Conservation (phyloP, 768 basidiomycete species). For the Botryobasidium botryosum region DNA sequence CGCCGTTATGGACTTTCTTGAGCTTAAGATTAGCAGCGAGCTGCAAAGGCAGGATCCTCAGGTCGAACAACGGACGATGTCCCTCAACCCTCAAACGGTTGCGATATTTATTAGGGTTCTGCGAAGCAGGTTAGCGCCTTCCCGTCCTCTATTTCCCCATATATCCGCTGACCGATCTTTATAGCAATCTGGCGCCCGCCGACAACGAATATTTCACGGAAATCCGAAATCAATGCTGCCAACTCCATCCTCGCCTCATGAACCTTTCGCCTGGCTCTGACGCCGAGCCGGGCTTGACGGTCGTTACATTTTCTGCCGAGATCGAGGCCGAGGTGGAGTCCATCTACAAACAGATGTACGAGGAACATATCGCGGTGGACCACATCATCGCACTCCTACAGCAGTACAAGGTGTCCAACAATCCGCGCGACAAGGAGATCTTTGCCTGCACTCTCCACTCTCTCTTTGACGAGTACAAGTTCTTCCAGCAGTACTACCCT, state of each 20-base stretch:
- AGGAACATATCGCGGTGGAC: slow-evolving; percentile 85
- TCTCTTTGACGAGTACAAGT: slow-evolving; percentile 99
- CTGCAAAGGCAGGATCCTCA: slow-evolving; percentile 60
- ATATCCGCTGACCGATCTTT: neutral
- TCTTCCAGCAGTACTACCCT: slow-evolving; percentile 94
- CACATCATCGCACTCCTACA: slow-evolving; percentile 83
- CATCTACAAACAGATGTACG: slow-evolving; percentile 98
- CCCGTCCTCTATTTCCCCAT: neutral
- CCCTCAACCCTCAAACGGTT: slow-evolving; percentile 73
- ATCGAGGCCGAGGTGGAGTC: slow-evolving; percentile 86
- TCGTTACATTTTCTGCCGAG: slow-evolving; percentile 73
- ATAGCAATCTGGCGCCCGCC: slow-evolving; percentile 55
- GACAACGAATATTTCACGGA: slow-evolving; percentile 80
- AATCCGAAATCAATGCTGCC: slow-evolving; percentile 82
- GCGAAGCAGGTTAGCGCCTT: slow-evolving; percentile 49
- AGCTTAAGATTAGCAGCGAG: slow-evolving; percentile 87
- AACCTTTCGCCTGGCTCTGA: slow-evolving; percentile 76
- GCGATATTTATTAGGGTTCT: slow-evolving; percentile 85
- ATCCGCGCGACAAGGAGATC: slow-evolving; percentile 78
- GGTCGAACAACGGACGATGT: slow-evolving; percentile 65
- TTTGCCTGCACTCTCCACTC: slow-evolving; percentile 99
- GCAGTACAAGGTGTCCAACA: slow-evolving; percentile 66
- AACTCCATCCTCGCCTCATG: slow-evolving; percentile 93
- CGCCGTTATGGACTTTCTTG: slow-evolving; percentile 74
- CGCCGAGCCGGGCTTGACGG: slow-evolving; percentile 77